Conservation (phyloP, 331 rosid genomes). For the Quercus lobata region DNA sequence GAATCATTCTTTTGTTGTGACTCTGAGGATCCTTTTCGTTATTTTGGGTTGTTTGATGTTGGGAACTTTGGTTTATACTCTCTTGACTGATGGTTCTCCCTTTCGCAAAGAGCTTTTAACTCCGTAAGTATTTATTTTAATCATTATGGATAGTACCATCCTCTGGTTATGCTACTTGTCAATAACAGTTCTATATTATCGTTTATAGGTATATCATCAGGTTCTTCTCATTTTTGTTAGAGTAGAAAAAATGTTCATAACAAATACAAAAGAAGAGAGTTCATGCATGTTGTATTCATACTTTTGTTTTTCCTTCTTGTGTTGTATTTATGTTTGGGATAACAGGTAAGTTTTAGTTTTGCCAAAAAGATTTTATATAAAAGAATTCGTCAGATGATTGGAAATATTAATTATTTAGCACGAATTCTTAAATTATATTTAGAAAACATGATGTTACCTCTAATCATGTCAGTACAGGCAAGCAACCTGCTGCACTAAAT, state of each 20-base stretch:
- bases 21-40: conserved; percentile 50
- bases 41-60: conserved; percentile 67
- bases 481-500: neutral
- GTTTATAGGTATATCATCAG: neutral
- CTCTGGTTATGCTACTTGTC: neutral
- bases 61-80: conserved; percentile 66
- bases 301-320: neutral
- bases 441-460: neutral
- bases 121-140: conserved; percentile 52
- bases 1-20: conserved; percentile 29
- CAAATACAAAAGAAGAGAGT: neutral
- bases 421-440: neutral
- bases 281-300: neutral
- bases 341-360: neutral
- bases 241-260: neutral
- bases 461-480: neutral
- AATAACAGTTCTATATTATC: neutral
- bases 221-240: neutral
- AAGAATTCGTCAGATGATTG: neutral
- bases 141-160: neutral
- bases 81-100: conserved; percentile 68
- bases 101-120: conserved; percentile 63
- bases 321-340: neutral
- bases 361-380: neutral
- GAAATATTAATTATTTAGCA: neutral